Conservation (phyloP, 108 stramenopile genomes). For the Fistulifera solaris region DNA sequence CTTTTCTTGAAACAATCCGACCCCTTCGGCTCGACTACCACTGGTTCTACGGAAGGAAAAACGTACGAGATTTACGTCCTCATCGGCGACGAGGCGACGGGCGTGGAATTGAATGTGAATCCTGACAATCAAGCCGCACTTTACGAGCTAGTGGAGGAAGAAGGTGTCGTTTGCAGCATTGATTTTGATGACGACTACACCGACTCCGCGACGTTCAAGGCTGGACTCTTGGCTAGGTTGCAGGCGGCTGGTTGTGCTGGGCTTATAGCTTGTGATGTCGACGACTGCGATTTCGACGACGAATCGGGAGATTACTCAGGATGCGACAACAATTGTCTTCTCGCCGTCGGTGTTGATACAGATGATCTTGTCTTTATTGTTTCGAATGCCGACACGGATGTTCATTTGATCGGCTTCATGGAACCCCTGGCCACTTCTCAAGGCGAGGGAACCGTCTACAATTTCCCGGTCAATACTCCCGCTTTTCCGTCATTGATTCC, state of each 20-base stretch:
- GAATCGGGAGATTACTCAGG: background rate
- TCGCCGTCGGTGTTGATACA: background rate
- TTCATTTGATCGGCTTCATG: too few relatives aligned
- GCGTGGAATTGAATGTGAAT: background rate
- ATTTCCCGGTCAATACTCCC: conserved; percentile 3
- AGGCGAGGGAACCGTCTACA: too few relatives aligned
- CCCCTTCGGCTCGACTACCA: background rate
- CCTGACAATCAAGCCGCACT: background rate
- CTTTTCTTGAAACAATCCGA: background rate
- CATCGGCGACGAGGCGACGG: background rate
- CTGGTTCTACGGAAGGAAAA: background rate
- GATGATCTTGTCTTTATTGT: background rate
- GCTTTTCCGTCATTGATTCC: background rate
- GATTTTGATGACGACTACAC: background rate
- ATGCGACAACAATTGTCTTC: background rate
- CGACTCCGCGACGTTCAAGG: background rate
- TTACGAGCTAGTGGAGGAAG: background rate
- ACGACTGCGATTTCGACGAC: background rate
- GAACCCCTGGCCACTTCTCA: too few relatives aligned
- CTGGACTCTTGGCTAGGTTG: too few relatives aligned
- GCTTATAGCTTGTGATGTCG: background rate
- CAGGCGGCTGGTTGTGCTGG: background rate
- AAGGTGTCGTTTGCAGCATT: background rate
- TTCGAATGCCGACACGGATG: too few relatives aligned
- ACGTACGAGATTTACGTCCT: conserved; percentile 1